A percentile compares a stretch with the other conserved stretches of the same genome.
Evolutionary conservation across 1,284 basidiomycete species (phyloP).

Genomic region (Porodaedalea pini): DNA sequence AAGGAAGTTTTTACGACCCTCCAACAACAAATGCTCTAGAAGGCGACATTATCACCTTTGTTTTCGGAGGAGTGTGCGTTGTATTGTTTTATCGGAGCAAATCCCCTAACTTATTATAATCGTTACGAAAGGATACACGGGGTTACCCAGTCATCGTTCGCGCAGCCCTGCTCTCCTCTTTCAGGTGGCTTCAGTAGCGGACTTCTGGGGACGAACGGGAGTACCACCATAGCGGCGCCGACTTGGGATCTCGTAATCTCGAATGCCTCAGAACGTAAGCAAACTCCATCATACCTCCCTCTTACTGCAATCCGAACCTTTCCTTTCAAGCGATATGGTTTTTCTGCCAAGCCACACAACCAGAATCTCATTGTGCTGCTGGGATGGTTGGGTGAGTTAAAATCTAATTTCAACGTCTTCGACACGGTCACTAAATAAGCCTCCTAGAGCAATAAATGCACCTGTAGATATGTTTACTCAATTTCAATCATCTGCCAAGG

Average conservation of each 20-base stretch:
- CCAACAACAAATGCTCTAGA: constrained; percentile 9
- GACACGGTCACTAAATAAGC: neutral
- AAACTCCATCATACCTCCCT: neutral
- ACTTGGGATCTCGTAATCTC: constrained; percentile 20
- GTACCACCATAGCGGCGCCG: neutral
- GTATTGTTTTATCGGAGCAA: neutral
- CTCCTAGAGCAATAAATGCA: constrained; percentile 18
- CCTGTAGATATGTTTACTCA: neutral
- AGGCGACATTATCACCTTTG: constrained; percentile 15
- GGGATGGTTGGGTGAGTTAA: constrained; percentile 23
- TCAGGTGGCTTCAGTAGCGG: constrained; percentile 21
- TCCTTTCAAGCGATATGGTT: constrained; percentile 18
- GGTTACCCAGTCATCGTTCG: constrained; percentile 21
- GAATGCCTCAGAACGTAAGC: constrained; percentile 20
- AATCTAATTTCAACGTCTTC: too few relatives aligned
- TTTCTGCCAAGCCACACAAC: constrained; percentile 20
- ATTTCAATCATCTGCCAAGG: constrained; percentile 15
- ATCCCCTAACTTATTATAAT: neutral
- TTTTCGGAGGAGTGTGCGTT: constrained; percentile 18
- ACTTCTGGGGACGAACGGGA: constrained; percentile 10
- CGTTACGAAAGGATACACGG: constrained; percentile 13
- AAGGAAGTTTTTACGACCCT: constrained; percentile 19
- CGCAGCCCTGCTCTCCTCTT: constrained; percentile 20
- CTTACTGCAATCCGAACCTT: neutral
- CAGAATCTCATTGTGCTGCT: constrained; percentile 18